Percentiles rank a stretch among this genome's conserved stretches.
phyloP scores from a whole-genome alignment of 208 protist species.

The Vickermania ingenoplastis region DNA sequence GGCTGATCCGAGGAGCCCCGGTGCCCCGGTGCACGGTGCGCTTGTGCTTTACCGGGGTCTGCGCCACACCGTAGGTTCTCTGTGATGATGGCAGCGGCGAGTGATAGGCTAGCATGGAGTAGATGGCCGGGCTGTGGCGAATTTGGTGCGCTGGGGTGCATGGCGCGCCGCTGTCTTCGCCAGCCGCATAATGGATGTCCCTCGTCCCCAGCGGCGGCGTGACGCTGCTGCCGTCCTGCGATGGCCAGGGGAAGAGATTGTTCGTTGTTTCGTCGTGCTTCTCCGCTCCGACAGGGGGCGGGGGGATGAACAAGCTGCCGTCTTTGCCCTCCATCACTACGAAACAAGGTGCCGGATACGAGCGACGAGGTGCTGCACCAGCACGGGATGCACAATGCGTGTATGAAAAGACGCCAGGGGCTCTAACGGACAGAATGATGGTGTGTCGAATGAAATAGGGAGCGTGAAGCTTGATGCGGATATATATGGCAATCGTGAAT shows the following conservation, averaged over 20 bases:
- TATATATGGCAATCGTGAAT: too few species aligned
- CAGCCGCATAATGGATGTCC: background rate
- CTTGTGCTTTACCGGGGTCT: conserved; percentile 31
- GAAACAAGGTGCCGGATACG: too few species aligned
- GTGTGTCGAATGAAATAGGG: too few species aligned
- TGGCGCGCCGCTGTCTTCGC: background rate
- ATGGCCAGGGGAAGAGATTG: background rate
- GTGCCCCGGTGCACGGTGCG: conserved; percentile 12
- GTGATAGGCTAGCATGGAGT: background rate
- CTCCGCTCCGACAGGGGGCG: background rate
- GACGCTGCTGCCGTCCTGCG: background rate
- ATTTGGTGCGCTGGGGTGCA: background rate
- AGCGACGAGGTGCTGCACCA: too few species aligned
- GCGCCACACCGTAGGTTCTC: conserved; percentile 2
- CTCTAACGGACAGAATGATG: too few species aligned
- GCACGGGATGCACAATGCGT: too few species aligned
- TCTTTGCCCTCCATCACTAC: background rate
- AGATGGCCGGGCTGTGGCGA: background rate
- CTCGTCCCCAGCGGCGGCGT: too few species aligned
- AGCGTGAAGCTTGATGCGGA: too few species aligned
- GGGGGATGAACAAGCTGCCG: background rate
- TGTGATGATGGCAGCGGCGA: background rate
- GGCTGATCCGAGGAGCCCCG: background rate
- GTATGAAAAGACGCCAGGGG: too few species aligned
- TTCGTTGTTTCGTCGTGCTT: background rate